These are phyloP conservation scores for Stylonectria norvegica DNA, from an alignment of 2,329 filamentous ascomycete species.

Conservation along the genomic window DNA sequence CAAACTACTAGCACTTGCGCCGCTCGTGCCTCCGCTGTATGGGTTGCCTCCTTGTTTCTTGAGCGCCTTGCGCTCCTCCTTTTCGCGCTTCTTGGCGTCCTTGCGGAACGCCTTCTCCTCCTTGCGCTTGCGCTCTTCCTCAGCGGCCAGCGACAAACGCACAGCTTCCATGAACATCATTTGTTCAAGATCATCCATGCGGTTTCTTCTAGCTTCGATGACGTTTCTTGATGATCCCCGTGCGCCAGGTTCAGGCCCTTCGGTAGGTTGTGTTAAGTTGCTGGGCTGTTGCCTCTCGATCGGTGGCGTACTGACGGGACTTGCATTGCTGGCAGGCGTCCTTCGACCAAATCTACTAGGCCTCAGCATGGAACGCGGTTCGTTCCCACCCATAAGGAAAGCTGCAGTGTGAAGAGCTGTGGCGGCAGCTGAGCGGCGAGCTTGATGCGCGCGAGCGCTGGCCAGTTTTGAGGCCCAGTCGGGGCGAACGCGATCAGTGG, in stretches of 20 bases:
- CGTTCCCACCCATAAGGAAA: conserved; percentile 73
- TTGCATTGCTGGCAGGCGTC: conserved; percentile 40
- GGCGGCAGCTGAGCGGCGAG: conserved; percentile 83
- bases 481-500: conserved; percentile 86
- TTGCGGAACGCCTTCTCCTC: conserved; percentile 58
- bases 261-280: conserved; percentile 10
- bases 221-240: conserved; percentile 19
- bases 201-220: conserved; percentile 37
- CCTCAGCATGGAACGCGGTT: conserved; percentile 46
- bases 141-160: conserved; percentile 80
- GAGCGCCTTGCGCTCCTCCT: conserved; percentile 75
- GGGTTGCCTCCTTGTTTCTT: conserved; percentile 54
- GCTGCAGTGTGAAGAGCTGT: conserved; percentile 93
- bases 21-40: conserved; percentile 34
- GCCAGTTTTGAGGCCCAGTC: conserved; percentile 92
- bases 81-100: conserved; percentile 79
- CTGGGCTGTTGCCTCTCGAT: conserved; percentile 13
- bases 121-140: conserved; percentile 87
- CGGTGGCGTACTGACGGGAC: conserved; percentile 29
- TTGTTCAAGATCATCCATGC: conserved; percentile 87
- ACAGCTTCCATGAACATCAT: conserved; percentile 99
- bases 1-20: conserved; percentile 60
- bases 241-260: conserved; percentile 24
- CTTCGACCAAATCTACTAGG: conserved; percentile 56
- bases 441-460: conserved; percentile 77